Conservation (phyloP, 768 basidiomycete species). For the Stropharia rugosoannulata region DNA sequence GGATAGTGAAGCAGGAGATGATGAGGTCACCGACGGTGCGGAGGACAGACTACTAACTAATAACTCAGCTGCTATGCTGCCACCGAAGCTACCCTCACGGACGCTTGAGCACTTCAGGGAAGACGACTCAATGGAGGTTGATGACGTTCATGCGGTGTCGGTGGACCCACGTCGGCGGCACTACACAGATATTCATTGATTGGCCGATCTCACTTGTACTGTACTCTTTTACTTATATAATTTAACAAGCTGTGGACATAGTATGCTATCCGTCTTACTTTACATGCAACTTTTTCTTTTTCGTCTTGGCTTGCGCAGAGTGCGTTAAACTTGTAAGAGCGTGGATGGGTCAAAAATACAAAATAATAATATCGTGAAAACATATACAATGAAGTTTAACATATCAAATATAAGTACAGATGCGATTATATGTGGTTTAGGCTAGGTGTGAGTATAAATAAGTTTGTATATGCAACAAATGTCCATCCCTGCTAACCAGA, state of each 20-base stretch:
- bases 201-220: constrained; percentile 6
- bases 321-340: too few relatives aligned
- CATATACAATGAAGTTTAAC: not conserved
- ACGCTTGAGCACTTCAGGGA: not conserved
- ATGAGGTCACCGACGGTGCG: constrained; percentile 25
- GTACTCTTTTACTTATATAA: constrained; percentile 11
- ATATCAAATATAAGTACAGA: not conserved
- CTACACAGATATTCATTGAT: constrained; percentile 6
- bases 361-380: too few relatives aligned
- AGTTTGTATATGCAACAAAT: too few relatives aligned
- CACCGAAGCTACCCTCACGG: not conserved
- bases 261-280: constrained; percentile 3
- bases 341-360: too few relatives aligned
- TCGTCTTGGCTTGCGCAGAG: not conserved
- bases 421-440: not conserved
- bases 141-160: constrained; percentile 1
- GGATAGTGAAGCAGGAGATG: constrained; percentile 25
- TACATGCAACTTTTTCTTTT: not conserved
- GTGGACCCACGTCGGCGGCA: constrained; percentile 18
- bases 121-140: constrained; percentile 10
- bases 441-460: too few relatives aligned
- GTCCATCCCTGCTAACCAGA: not conserved
- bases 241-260: constrained; percentile 3
- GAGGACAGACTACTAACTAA: not conserved
- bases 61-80: constrained; percentile 4